These are phyloP conservation scores for Phytophthora crassamura DNA, from an alignment of 352 stramenopile genomes.

Conservation along the genomic window DNA sequence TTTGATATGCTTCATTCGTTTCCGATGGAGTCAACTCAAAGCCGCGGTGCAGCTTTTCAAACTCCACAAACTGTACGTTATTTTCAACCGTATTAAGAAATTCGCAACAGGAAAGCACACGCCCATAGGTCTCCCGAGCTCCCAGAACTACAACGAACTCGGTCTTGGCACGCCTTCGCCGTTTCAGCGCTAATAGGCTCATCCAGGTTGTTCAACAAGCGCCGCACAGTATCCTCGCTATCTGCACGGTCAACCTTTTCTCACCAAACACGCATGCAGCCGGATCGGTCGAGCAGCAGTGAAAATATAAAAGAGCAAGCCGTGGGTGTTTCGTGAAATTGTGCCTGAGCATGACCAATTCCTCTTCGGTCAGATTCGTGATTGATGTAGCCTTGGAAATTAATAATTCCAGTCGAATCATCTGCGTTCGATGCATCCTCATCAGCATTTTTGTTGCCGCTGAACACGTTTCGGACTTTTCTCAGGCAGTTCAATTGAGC, in stretches of 20 bases:
- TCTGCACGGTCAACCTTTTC: not conserved
- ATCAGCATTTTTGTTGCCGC: no score
- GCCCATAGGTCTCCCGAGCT: not conserved
- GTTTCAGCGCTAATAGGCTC: not conserved
- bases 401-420: no score
- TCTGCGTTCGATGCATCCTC: no score
- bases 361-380: no score
- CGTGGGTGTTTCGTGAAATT: constrained; percentile 2
- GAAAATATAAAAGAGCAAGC: constrained; percentile 12
- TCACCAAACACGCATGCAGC: not conserved
- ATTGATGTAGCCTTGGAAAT: no score
- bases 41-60: not conserved
- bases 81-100: constrained; percentile 10
- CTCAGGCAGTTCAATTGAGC: no score
- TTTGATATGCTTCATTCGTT: not conserved
- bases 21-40: not conserved
- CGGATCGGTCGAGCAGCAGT: constrained; percentile 8
- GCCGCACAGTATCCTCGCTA: no score
- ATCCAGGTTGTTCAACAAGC: not conserved
- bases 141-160: not conserved
- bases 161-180: not conserved
- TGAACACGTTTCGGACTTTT: no score
- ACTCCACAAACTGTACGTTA: not conserved
- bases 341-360: not conserved
- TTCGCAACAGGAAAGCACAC: constrained; percentile 13